Conservation (phyloP, 345 rosid genomes). For the Melaleuca quinquenervia region DNA sequence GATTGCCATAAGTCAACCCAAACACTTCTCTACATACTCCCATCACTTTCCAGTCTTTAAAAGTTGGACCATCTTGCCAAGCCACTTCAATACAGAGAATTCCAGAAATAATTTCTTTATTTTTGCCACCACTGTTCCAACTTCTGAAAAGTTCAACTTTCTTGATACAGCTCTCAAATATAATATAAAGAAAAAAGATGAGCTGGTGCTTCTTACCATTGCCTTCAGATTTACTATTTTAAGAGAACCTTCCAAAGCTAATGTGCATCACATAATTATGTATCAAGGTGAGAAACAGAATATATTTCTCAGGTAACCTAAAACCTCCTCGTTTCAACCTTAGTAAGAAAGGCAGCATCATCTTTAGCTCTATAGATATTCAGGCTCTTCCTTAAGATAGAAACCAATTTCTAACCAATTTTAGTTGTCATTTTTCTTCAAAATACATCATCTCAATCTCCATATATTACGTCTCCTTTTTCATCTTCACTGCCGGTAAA, state of each 20-base stretch:
- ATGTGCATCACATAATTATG: background rate
- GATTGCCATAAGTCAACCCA: background rate
- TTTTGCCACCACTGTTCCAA: background rate
- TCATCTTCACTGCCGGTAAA: background rate
- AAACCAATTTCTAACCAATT: background rate
- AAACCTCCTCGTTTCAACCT: background rate
- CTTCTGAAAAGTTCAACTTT: background rate
- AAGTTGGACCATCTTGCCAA: background rate
- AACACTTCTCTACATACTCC: background rate
- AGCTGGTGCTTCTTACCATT: background rate
- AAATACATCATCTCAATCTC: background rate
- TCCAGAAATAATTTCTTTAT: background rate
- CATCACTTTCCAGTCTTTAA: background rate
- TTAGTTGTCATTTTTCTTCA: background rate
- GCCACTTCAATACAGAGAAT: background rate
- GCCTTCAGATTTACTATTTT: background rate
- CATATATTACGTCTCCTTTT: background rate
- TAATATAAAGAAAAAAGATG: background rate
- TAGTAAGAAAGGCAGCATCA: background rate
- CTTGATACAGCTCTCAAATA: background rate
- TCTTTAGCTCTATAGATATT: background rate
- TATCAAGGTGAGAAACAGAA: background rate
- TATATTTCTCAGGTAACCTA: background rate
- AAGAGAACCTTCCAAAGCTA: background rate
- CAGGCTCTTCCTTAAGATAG: background rate